Base-by-base conservation (phyloP, 805 yeast genomes). In the Lachancea sp. region DNA sequence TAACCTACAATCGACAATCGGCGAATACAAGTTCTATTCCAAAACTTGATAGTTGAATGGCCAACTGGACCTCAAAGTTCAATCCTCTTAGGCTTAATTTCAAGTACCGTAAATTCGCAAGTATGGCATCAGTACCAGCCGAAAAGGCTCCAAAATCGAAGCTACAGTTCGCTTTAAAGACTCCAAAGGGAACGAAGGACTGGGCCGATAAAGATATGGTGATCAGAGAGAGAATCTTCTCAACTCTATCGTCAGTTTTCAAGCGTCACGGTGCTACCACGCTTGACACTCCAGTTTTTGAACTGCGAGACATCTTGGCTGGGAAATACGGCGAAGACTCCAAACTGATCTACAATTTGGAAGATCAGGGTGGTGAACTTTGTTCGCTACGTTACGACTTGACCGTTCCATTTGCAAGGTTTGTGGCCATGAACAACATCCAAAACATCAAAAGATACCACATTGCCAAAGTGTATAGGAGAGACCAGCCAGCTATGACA, bases 401-500 rank as follows among this genome's bases (percentile, higher is more conserved):
- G 65, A 93, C 99, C 0, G 99, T 93, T 35, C 99, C 99, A 45
- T 93, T 93, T 70, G 99, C 99, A 12, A 79, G 99, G 63, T 93
- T 77, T 60, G 95, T 91, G 45, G 99, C 99, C 16, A 85, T 88
- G 87, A 93, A 93, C 71, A 88, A 86, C 58, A 78, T 93, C 49
- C 82, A 87, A 56, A 78, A 73, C 60, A 91, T 93, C 68, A 93
- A 93, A 70, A 78, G 99, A 63, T 93, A 81, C 65, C 99, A 93
- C 70, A 87, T 93, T 53, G 99, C 99, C 56, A 93, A 93, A 67
- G 99, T 93, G 44, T 93, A 93, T 70, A 82, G 99, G 72, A 85
- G 99, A 70, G 99, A 93, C 65, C 99, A 93, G 69, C 99, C 99
- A 4, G 99, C 99, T 8, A 93, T 93, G 99, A 91, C 98, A 42